Conservation (phyloP, 805 yeast species). For the Komagataella mondaviorum region DNA sequence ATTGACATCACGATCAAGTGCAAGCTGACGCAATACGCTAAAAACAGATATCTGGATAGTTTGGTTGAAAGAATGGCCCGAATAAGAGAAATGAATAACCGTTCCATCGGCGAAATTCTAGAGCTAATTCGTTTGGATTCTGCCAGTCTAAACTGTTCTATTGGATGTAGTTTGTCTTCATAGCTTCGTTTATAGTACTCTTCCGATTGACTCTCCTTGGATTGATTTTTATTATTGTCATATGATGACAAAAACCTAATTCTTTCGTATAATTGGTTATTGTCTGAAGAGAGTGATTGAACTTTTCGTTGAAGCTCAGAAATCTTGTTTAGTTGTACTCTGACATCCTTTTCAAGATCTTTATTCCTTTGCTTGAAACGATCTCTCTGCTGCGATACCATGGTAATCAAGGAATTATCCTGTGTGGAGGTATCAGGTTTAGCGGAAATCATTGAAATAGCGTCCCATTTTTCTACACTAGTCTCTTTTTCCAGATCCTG, state of each 20-base stretch:
- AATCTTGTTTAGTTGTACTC: slow-evolving; percentile 38
- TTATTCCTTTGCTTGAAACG: slow-evolving; percentile 73
- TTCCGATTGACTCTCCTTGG: slow-evolving; percentile 26
- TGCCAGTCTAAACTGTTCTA: slow-evolving; percentile 65
- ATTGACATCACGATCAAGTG: slow-evolving; percentile 63
- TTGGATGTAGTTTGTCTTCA: slow-evolving; percentile 72
- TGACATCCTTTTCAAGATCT: slow-evolving; percentile 73
- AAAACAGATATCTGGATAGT: slow-evolving; percentile 56
- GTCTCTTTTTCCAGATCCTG: slow-evolving; percentile 63
- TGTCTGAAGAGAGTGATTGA: slow-evolving; percentile 53
- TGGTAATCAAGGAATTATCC: slow-evolving; percentile 55
- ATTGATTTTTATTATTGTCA: slow-evolving; percentile 9
- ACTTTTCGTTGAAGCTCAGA: slow-evolving; percentile 55
- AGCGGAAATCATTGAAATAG: slow-evolving; percentile 57
- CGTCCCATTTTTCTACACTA: slow-evolving; percentile 43
- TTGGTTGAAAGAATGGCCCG: slow-evolving; percentile 65
- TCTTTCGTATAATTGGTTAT: slow-evolving; percentile 68
- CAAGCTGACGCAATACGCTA: slow-evolving; percentile 59
- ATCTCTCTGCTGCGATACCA: slow-evolving; percentile 90
- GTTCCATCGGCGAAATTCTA: slow-evolving; percentile 62
- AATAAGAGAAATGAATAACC: slow-evolving; percentile 62
- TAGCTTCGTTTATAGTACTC: slow-evolving; percentile 47
- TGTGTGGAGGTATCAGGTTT: slow-evolving; percentile 24
- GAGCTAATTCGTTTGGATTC: slow-evolving; percentile 69
- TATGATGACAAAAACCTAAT: slow-evolving; percentile 53